Evolutionary conservation across 768 basidiomycete species (phyloP).

Genomic region (Lactifluus pinguis): DNA sequence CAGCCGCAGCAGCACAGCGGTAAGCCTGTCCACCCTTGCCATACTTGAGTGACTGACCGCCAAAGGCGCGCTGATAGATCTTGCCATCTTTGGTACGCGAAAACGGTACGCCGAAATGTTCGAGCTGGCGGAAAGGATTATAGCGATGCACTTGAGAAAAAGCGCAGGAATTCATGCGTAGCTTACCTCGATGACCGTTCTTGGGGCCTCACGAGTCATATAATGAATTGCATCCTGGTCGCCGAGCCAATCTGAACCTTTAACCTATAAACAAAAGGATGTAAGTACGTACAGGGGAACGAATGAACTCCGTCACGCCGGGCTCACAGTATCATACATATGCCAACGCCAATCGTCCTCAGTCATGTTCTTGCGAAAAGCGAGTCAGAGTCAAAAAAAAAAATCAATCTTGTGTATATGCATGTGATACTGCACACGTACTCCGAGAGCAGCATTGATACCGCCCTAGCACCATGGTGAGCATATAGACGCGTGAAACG

Average conservation of each 20-base stretch:
- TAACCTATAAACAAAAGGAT: conserved; percentile 51
- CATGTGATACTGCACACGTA: conserved; percentile 32
- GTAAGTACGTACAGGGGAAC: background rate
- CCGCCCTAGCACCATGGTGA: conserved; percentile 54
- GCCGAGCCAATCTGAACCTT: conserved; percentile 99
- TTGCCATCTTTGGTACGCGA: conserved; percentile 98
- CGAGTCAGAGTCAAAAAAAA: background rate
- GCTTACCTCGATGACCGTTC: conserved; percentile 82
- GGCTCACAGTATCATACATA: conserved; percentile 89
- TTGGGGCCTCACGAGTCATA: conserved; percentile 97
- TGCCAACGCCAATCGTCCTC: conserved; percentile 99
- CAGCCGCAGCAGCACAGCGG: conserved; percentile 96
- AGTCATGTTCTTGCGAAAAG: conserved; percentile 74
- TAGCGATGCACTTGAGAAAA: background rate
- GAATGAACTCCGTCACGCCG: background rate
- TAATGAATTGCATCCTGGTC: conserved; percentile 99
- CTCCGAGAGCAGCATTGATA: conserved; percentile 95
- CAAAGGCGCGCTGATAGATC: conserved; percentile 99
- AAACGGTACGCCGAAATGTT: conserved; percentile 98
- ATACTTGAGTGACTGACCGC: conserved; percentile 92
- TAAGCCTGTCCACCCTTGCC: conserved; percentile 99
- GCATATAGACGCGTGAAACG: background rate
- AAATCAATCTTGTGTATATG: background rate
- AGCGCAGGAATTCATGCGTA: background rate
- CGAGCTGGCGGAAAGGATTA: conserved; percentile 50